Conservation (phyloP, 352 stramenopile genomes). For the Globisporangium nagaii region DNA sequence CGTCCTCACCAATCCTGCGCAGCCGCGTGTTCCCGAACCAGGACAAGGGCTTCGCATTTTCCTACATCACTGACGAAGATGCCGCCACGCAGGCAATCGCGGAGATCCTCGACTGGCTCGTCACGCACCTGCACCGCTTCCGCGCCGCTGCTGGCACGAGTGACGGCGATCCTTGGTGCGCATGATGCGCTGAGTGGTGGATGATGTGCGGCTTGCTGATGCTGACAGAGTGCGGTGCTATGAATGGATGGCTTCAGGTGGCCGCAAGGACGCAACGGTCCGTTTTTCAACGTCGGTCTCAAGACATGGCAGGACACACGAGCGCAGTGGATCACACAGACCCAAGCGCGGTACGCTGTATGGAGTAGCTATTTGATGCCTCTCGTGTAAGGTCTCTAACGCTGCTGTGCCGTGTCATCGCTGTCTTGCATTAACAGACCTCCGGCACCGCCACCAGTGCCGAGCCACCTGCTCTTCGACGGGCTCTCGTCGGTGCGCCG, state of each 20-base stretch:
- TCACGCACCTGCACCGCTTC: conserved; percentile 81
- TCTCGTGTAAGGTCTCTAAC: no score
- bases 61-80: conserved; percentile 88
- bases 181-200: neutral
- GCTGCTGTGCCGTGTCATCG: no score
- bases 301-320: conserved; percentile 74
- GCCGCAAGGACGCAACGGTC: conserved; percentile 82
- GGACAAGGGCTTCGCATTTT: conserved; percentile 78
- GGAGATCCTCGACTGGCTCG: conserved; percentile 83
- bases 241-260: conserved; percentile 28
- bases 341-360: conserved; percentile 53
- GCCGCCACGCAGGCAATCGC: conserved; percentile 80
- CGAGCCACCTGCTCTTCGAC: conserved; percentile 75
- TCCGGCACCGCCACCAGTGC: conserved; percentile 53
- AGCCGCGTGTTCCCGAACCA: conserved; percentile 64
- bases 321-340: conserved; percentile 63
- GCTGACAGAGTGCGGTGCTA: neutral
- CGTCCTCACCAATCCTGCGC: conserved; percentile 25
- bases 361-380: no score
- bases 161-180: conserved; percentile 66
- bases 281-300: conserved; percentile 80
- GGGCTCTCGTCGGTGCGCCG: conserved; percentile 80
- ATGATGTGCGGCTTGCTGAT: neutral
- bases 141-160: conserved; percentile 66
- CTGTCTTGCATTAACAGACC: conserved; percentile 40